Base-by-base conservation (phyloP, 2,329 filamentous ascomycete genomes). In the Pezicula radicicola region DNA sequence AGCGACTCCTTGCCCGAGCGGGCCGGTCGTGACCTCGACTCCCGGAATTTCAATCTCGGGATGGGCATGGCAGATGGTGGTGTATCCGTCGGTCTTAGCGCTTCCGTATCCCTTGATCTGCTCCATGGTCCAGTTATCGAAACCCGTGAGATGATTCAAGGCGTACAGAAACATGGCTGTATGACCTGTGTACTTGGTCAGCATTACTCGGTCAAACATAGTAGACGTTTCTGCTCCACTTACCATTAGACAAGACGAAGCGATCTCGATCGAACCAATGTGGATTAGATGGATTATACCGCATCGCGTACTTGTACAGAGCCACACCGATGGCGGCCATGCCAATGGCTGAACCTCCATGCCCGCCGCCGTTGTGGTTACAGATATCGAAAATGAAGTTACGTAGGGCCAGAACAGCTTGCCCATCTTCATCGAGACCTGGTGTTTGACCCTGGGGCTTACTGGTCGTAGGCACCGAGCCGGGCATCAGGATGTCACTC, bases 11-110 rank as follows among this genome's bases (percentile, higher is more conserved):
- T 78, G 76, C 1, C 76, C 76, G 2, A 79, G 63, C 5, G 76
- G 76, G 3, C 76, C 76, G 0, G 76, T 79, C 0, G 76, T 78
- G 3, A 79, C 73, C 62, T 79, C 76, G 28, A 79, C 70, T 3
- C 75, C 76, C 18, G 72, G 68, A 42, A 73, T 65, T 51, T 78
- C 75, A 46, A 77, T 77, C 55, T 79, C 75, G 0, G 76, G 76
- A 55, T 71, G 75, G 0, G 71, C 75, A 4, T 70, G 75, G 43
- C 72, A 76, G 5, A 76, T 55, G 3, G 70, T n/a, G n/a, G n/a
- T n/a, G n/a, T n/a, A n/a, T n/a, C n/a, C 65, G 47, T 73, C 70
- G 28, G 60, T 60, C 2, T 67, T 64, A 4, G 64, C 59, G 5
- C 70, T 72, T 51, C 75, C 72, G 53, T 77, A 78, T 2, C 68